These are phyloP conservation scores for Euphorbia schlechtendalii DNA, from an alignment of 441 rosid species.

Conservation along the genomic window DNA sequence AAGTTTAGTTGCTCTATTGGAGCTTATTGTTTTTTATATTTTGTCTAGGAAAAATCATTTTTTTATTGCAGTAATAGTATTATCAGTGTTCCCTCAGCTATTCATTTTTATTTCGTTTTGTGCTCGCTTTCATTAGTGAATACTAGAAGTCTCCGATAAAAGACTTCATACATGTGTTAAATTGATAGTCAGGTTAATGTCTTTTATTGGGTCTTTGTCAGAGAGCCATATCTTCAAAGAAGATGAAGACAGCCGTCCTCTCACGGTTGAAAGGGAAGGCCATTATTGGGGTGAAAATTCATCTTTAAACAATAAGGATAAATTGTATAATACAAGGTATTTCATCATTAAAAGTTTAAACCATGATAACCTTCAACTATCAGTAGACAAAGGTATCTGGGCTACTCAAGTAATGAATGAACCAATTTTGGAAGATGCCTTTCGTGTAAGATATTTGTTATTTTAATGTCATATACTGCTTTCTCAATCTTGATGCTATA, in stretches of 20 bases:
- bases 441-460: constrained; percentile 54
- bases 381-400: constrained; percentile 85
- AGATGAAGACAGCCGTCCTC: constrained; percentile 43
- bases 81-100: neutral
- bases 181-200: constrained; percentile 1
- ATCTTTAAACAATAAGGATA: constrained; percentile 32
- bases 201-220: constrained; percentile 29
- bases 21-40: neutral
- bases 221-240: constrained; percentile 66
- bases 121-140: neutral
- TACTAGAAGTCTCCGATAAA: neutral
- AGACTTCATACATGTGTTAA: neutral
- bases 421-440: constrained; percentile 92
- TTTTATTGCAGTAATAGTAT: neutral
- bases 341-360: constrained; percentile 94
- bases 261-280: constrained; percentile 35
- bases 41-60: neutral
- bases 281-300: constrained; percentile 35
- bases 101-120: neutral
- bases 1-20: neutral
- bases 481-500: constrained; percentile 30
- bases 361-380: constrained; percentile 65
- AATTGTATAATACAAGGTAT: constrained; percentile 57
- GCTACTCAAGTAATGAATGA: constrained; percentile 99
- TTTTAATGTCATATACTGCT: constrained; percentile 17